Percentiles rank a stretch among this genome's conserved stretches.
Conservation (phyloP, 371 early-diverging fungal species). For the Ordospora colligata region DNA sequence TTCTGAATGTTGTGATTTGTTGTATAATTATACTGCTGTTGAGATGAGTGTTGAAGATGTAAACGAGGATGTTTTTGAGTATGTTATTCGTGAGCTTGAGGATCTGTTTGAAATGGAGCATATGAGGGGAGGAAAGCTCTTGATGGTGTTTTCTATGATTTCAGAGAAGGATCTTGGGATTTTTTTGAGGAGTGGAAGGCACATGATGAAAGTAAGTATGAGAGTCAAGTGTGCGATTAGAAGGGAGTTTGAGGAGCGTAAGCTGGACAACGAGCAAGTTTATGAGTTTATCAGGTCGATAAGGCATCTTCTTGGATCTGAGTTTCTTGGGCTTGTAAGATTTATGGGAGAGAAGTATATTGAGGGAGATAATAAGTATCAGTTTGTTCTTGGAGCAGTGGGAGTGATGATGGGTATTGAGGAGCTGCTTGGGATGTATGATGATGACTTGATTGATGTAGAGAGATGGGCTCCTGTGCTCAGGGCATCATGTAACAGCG, state of each 20-base stretch:
- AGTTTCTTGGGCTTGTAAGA: slow-evolving; percentile 9
- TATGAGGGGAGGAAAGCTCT: slow-evolving; percentile 8
- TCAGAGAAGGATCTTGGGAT: background rate
- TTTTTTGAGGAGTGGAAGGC: background rate
- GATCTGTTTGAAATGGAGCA: background rate
- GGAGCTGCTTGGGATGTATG: background rate
- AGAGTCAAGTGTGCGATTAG: background rate
- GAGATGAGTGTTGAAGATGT: background rate
- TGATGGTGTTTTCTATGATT: background rate
- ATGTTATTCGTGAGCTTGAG: background rate
- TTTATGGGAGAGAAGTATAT: background rate
- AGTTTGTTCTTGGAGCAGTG: background rate
- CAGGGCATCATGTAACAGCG: background rate
- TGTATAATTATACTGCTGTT: background rate
- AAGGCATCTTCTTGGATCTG: background rate
- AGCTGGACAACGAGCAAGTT: background rate
- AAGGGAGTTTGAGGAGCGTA: background rate
- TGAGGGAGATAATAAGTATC: background rate
- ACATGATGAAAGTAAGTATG: background rate
- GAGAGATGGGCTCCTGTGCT: background rate
- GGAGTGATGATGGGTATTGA: slow-evolving; percentile 3
- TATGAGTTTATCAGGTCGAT: slow-evolving; percentile 9
- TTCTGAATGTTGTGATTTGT: background rate
- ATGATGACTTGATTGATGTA: background rate
- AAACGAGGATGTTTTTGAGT: background rate